Percentiles rank a stretch among this genome's conserved stretches.
Conservation (phyloP, 192 early-diverging fungal species). For the Backusella psychrophila region DNA sequence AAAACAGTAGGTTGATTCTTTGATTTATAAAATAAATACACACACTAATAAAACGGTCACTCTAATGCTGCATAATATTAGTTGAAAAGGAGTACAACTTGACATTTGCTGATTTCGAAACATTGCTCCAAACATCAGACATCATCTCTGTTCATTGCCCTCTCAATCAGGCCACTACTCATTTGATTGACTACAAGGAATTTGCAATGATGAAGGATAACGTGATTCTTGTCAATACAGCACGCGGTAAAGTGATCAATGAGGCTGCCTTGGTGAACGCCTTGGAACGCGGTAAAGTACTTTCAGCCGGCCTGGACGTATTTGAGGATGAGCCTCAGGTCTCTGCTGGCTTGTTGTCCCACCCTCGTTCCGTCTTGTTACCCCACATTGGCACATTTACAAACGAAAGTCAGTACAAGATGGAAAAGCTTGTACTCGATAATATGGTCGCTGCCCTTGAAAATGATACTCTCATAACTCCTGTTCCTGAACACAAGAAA, state of each 20-base stretch:
- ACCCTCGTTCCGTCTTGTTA: constrained; percentile 42
- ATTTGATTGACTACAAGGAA: constrained; percentile 40
- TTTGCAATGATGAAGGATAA: constrained; percentile 52
- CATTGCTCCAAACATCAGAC: constrained; percentile 47
- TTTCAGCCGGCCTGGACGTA: constrained; percentile 28
- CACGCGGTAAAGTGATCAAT: constrained; percentile 46
- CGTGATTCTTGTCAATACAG: constrained; percentile 48
- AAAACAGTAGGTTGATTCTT: constrained; percentile 29
- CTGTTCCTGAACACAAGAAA: constrained; percentile 37
- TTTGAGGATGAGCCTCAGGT: constrained; percentile 45
- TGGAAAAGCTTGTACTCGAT: constrained; percentile 42
- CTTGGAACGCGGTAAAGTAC: constrained; percentile 48
- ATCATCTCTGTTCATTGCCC: constrained; percentile 48
- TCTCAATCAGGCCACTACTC: constrained; percentile 37
- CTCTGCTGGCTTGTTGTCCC: constrained; percentile 38
- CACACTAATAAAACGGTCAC: too few species aligned
- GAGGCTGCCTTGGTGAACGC: constrained; percentile 49
- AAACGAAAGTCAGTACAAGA: constrained; percentile 40
- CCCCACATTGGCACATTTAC: constrained; percentile 51
- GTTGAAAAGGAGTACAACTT: constrained; percentile 46
- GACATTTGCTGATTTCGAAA: constrained; percentile 48
- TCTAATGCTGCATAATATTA: constrained; percentile 2
- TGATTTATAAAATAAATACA: too few species aligned
- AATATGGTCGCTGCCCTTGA: constrained; percentile 37
- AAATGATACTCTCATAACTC: constrained; percentile 31